These are phyloP conservation scores for Xenoacremonium recifei DNA, from an alignment of 2,329 filamentous ascomycete genomes.

Conservation along the genomic window DNA sequence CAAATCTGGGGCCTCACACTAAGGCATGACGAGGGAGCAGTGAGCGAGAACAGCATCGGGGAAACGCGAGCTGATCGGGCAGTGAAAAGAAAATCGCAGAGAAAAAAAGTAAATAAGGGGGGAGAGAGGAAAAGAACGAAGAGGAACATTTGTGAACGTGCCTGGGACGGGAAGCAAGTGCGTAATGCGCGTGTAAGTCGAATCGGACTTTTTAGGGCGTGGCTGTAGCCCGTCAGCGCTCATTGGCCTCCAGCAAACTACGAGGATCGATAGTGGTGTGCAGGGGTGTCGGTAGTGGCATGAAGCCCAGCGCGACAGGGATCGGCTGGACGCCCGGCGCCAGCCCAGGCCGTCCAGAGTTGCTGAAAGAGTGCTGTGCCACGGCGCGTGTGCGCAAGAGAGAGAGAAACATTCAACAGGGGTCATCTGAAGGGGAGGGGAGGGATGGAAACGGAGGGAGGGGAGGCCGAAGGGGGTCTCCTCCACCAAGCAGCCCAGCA, in stretches of 20 bases:
- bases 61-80: too few species aligned
- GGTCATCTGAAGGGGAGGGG: neutral
- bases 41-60: neutral
- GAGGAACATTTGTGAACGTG: neutral
- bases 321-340: slow-evolving; percentile 25
- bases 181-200: slow-evolving; percentile 22
- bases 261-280: slow-evolving; percentile 23
- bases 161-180: slow-evolving; percentile 14
- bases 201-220: slow-evolving; percentile 17
- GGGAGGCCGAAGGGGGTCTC: slow-evolving; percentile 12
- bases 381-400: neutral
- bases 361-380: slow-evolving; percentile 14
- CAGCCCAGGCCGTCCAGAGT: slow-evolving; percentile 17
- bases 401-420: too few species aligned
- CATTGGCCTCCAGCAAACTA: slow-evolving; percentile 18
- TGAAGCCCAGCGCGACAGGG: slow-evolving; percentile 17
- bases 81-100: slow-evolving; percentile 6
- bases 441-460: neutral
- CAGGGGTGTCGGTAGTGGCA: slow-evolving; percentile 27
- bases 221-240: slow-evolving; percentile 18
- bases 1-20: too few species aligned
- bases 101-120: slow-evolving; percentile 10
- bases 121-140: slow-evolving; percentile 4
- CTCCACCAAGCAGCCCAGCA: slow-evolving; percentile 6
- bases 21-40: neutral